These are phyloP conservation scores for Puccinellia tenuiflora DNA, from an alignment of 176 grass and related monocot species.

Conservation along the genomic window DNA sequence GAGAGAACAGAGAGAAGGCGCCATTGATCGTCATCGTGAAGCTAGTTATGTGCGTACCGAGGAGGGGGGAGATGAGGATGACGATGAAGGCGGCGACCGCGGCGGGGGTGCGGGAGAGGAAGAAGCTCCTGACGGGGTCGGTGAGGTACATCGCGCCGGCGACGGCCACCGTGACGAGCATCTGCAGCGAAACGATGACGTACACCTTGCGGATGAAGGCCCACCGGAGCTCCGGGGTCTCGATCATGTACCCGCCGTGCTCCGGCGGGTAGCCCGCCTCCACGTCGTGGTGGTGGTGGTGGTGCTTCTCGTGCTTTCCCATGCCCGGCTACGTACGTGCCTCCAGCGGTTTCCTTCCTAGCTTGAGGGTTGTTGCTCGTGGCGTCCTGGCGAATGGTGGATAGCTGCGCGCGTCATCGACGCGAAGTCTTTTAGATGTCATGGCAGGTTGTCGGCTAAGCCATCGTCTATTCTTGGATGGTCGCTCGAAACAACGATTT, in stretches of 20 bases:
- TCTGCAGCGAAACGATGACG: slow-evolving; percentile 46
- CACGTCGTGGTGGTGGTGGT: slow-evolving; percentile 29
- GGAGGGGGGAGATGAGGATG: slow-evolving; percentile 45
- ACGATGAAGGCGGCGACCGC: slow-evolving; percentile 8
- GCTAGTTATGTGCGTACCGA: slow-evolving; percentile 15
- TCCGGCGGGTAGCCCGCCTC: slow-evolving; percentile 32
- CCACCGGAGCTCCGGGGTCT: slow-evolving; percentile 66
- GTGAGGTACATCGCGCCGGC: slow-evolving; percentile 30
- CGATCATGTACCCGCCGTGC: slow-evolving; percentile 39
- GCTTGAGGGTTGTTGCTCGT: not conserved
- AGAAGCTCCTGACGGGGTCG: slow-evolving; percentile 27
- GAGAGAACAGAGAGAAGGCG: not conserved
- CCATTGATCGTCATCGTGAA: not conserved
- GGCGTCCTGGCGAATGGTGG: not conserved
- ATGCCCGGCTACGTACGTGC: not conserved
- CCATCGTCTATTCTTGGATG: slow-evolving; percentile 14
- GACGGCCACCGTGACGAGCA: slow-evolving; percentile 42
- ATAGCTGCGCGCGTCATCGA: not conserved
- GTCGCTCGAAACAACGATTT: not conserved
- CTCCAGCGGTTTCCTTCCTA: not conserved
- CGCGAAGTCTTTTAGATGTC: not conserved
- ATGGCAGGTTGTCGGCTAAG: slow-evolving; percentile 2
- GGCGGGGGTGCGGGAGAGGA: slow-evolving; percentile 33
- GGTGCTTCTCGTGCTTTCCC: slow-evolving; percentile 36
- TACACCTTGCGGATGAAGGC: slow-evolving; percentile 83